A percentile compares a stretch with the other conserved stretches of the same genome.
These are phyloP conservation scores for Agastache rugosa DNA, from an alignment of 257 asterid genomes.

Conservation along the genomic window DNA sequence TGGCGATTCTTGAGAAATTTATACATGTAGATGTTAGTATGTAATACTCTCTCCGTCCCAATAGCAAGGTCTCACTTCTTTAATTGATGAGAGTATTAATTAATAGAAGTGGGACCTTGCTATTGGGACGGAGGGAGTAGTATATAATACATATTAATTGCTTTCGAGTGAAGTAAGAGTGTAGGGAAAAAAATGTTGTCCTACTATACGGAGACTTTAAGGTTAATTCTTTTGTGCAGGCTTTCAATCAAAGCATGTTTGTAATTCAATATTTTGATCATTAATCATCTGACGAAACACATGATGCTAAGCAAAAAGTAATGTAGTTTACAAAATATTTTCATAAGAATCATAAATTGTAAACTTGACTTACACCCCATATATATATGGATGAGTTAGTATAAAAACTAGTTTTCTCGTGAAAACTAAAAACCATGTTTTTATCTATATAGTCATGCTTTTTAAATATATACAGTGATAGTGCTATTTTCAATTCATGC, in stretches of 20 bases:
- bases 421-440: too few species aligned
- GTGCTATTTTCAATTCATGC: too few species aligned
- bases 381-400: too few species aligned
- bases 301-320: conserved; percentile 17
- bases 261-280: conserved; percentile 5
- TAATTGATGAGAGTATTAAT: too few species aligned
- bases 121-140: too few species aligned
- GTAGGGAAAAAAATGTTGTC: conserved; percentile 23
- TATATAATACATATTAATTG: conserved; percentile 15
- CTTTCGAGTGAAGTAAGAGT: conserved; percentile 45
- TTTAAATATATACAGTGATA: too few species aligned
- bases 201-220: conserved; percentile 56
- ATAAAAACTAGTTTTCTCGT: too few species aligned
- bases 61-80: too few species aligned
- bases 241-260: conserved; percentile 57
- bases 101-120: too few species aligned
- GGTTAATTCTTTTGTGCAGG: conserved; percentile 47
- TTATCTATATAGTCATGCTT: too few species aligned
- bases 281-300: neutral
- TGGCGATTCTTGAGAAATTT: conserved; percentile 36
- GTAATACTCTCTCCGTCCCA: too few species aligned
- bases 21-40: conserved; percentile 35
- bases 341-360: neutral
- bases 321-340: neutral
- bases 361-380: neutral